Base-by-base conservation (phyloP, 2,329 filamentous ascomycete genomes). In the Aspergillus tanneri region DNA sequence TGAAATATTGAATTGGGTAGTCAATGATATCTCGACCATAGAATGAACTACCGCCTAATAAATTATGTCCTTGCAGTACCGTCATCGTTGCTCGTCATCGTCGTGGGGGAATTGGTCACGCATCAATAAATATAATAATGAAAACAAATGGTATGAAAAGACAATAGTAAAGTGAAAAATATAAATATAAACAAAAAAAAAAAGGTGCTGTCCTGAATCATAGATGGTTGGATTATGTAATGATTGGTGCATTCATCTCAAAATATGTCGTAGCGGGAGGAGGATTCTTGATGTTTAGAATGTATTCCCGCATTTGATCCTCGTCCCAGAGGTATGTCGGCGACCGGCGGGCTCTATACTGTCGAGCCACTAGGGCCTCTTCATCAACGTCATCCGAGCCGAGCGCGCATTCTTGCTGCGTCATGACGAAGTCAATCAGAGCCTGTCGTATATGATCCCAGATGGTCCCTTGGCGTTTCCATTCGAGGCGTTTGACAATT, bases 401-500 rank as follows among this genome's bases (percentile, higher is more conserved):
- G 24, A 66, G 53, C 4, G 60, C 62, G 43, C 64, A 66, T 24
- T 63, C 60, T 35, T 62, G 61, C 41, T 66, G 64, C 4, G 60
- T 59, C 14, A 52, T 25, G 9, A 66, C 40, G 22, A 65, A 64
- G 32, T 57, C 52, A 11, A 64, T 56, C 4, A 66, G 47, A 2
- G 58, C 54, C 18, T 49, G 49, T 5, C 62, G 61, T 12, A 66
- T 44, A 19, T 54, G 48, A 46, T 65, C 61, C 64, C 64, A 66
- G 24, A 61, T 52, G 3, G 54, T 54, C 6, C 61, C 61, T 16
- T 57, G 46, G 28, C 50, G 58, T 47, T 59, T 64, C 60, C 62
- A 64, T 47, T 65, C 62, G n/a, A 65, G 52, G 12, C 57, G 55
- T 44, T 66, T 66, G 22, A 59, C 59, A 12, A 65, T 55, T 21